These are phyloP conservation scores for Anthracocystis setariae DNA, from an alignment of 1,284 basidiomycete species.

Conservation along the genomic window DNA sequence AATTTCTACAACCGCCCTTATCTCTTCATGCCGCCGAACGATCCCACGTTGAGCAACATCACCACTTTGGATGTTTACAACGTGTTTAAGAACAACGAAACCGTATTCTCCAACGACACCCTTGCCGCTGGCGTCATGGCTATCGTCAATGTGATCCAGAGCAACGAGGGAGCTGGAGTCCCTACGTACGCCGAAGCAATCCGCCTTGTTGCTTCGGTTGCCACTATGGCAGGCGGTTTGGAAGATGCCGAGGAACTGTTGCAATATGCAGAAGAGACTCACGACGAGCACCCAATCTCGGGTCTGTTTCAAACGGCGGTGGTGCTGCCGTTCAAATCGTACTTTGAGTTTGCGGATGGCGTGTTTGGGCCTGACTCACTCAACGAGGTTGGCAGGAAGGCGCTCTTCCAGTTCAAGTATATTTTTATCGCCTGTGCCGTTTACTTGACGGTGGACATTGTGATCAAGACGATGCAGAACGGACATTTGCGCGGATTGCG, in stretches of 20 bases:
- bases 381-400: slow-evolving; percentile 12
- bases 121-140: slow-evolving; percentile 9
- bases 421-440: slow-evolving; percentile 38
- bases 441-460: slow-evolving; percentile 29
- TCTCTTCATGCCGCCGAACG: slow-evolving; percentile 21
- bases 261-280: slow-evolving; percentile 8
- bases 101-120: no score
- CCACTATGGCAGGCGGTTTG: slow-evolving; percentile 20
- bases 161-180: slow-evolving; percentile 35
- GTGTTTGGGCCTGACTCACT: slow-evolving; percentile 36
- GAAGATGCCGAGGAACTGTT: slow-evolving; percentile 9
- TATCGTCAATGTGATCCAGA: slow-evolving; percentile 36
- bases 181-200: slow-evolving; percentile 22
- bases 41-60: slow-evolving; percentile 9
- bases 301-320: slow-evolving; percentile 19
- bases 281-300: slow-evolving; percentile 14
- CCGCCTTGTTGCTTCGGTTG: slow-evolving; percentile 21
- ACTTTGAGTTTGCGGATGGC: slow-evolving; percentile 32
- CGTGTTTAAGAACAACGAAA: background rate
- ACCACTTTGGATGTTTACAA: slow-evolving; percentile 7
- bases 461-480: slow-evolving; percentile 42
- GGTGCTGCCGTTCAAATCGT: slow-evolving; percentile 26
- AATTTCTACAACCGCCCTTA: slow-evolving; percentile 12
- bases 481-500: slow-evolving; percentile 6
- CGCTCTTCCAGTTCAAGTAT: slow-evolving; percentile 47